Percentiles rank a stretch among this genome's conserved stretches.
phyloP scores from a whole-genome alignment of 2,329 filamentous ascomycete genomes.

The Phaeosphaeriaceae sp. region DNA sequence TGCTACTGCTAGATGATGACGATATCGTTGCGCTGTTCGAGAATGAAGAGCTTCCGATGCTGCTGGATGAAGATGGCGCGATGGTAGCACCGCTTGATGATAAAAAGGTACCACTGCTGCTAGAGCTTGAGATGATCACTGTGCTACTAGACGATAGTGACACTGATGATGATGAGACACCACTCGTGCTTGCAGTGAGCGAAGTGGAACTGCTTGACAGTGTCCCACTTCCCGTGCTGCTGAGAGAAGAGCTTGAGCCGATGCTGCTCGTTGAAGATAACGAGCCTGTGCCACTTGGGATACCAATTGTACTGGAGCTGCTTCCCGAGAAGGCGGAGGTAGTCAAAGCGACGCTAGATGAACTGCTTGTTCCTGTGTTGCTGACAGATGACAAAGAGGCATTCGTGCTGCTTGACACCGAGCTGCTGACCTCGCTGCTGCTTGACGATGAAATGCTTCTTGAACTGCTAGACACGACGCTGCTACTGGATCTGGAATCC shows the following conservation, averaged over 20 bases:
- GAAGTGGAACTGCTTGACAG: too few relatives aligned
- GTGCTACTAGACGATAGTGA: not conserved
- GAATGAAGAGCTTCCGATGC: not conserved
- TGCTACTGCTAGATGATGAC: slow-evolving; percentile 1
- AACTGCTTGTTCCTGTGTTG: not conserved
- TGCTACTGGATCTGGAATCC: not conserved
- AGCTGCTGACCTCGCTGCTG: slow-evolving; percentile 6
- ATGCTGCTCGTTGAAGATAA: not conserved
- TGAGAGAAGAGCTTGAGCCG: not conserved
- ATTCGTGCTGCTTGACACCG: not conserved
- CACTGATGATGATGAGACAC: not conserved
- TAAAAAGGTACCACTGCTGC: not conserved
- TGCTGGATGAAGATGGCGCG: not conserved
- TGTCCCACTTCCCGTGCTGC: too few relatives aligned
- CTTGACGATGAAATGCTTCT: not conserved
- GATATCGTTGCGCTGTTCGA: not conserved
- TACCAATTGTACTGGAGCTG: not conserved
- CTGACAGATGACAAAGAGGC: not conserved
- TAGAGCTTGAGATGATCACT: not conserved
- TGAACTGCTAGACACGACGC: not conserved
- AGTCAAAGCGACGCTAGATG: not conserved
- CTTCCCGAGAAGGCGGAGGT: not conserved
- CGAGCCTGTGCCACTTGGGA: not conserved
- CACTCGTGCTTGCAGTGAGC: not conserved
- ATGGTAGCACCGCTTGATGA: not conserved